These are phyloP conservation scores for Coriaria nepalensis DNA, from an alignment of 306 rosid genomes.

Conservation along the genomic window DNA sequence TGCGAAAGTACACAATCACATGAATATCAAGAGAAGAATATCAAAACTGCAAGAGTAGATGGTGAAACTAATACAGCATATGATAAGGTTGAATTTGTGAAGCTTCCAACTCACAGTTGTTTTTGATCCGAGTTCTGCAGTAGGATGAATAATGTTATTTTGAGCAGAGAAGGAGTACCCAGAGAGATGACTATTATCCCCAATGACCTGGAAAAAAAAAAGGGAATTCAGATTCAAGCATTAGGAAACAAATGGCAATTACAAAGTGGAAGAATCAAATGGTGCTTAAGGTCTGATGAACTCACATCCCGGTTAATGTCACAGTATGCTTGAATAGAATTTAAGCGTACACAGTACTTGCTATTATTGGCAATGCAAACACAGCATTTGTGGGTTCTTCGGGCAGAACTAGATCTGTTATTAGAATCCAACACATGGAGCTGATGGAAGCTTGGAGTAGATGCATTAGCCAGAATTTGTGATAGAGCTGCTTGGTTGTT, in stretches of 20 bases:
- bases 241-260: slow-evolving; percentile 7
- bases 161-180: slow-evolving; percentile 90
- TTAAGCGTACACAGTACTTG: slow-evolving; percentile 75
- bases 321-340: slow-evolving; percentile 75
- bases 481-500: slow-evolving; percentile 50
- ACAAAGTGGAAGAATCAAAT: slow-evolving; percentile 1
- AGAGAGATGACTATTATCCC: slow-evolving; percentile 76
- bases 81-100: background rate
- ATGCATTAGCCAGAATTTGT: slow-evolving; percentile 66
- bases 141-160: slow-evolving; percentile 65
- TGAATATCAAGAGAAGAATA: slow-evolving; percentile 13
- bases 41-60: background rate
- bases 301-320: slow-evolving; percentile 96
- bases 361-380: slow-evolving; percentile 69
- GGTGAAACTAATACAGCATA: background rate
- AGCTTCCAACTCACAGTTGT: slow-evolving; percentile 63
- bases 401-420: slow-evolving; percentile 31
- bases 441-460: slow-evolving; percentile 61
- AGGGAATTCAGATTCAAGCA: slow-evolving; percentile 2
- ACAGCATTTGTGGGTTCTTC: slow-evolving; percentile 79
- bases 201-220: slow-evolving; percentile 44
- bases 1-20: slow-evolving; percentile 6
- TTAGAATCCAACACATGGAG: slow-evolving; percentile 31
- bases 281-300: slow-evolving; percentile 8
- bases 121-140: slow-evolving; percentile 83